A percentile compares a stretch with the other conserved stretches of the same genome.
These are phyloP conservation scores for Styphnolobium japonicum DNA, from an alignment of 306 rosid species.

Conservation along the genomic window DNA sequence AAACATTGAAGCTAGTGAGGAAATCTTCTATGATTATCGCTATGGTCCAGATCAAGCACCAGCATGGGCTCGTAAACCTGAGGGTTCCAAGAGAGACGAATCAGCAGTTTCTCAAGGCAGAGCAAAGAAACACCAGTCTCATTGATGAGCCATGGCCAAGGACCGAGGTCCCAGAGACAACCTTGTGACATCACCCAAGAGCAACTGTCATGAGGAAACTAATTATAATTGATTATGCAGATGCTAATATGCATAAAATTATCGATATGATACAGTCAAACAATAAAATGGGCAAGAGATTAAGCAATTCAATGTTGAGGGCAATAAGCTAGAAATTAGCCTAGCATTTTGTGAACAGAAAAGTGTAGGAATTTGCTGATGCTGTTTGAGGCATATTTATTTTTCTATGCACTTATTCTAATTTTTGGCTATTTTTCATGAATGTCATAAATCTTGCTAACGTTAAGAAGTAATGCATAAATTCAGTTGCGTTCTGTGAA, in stretches of 20 bases:
- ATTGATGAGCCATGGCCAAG: conserved; percentile 27
- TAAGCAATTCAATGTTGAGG: neutral
- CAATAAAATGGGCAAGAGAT: neutral
- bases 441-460: neutral
- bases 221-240: neutral
- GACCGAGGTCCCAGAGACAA: conserved; percentile 1
- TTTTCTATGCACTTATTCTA: neutral
- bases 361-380: neutral
- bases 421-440: neutral
- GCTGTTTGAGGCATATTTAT: neutral
- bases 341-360: neutral
- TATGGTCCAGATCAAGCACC: conserved; percentile 49
- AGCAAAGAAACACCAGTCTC: conserved; percentile 69
- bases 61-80: conserved; percentile 59
- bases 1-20: conserved; percentile 71
- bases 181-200: neutral
- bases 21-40: conserved; percentile 75
- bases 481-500: neutral
- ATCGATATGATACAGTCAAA: neutral
- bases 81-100: conserved; percentile 52
- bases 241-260: neutral
- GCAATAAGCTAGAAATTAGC: neutral
- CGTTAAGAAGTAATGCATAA: neutral
- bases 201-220: neutral
- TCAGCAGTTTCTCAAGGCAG: conserved; percentile 48